Evolutionary conservation across 2,329 filamentous ascomycete genomes (phyloP).

Genomic region (Alternaria rosae): DNA sequence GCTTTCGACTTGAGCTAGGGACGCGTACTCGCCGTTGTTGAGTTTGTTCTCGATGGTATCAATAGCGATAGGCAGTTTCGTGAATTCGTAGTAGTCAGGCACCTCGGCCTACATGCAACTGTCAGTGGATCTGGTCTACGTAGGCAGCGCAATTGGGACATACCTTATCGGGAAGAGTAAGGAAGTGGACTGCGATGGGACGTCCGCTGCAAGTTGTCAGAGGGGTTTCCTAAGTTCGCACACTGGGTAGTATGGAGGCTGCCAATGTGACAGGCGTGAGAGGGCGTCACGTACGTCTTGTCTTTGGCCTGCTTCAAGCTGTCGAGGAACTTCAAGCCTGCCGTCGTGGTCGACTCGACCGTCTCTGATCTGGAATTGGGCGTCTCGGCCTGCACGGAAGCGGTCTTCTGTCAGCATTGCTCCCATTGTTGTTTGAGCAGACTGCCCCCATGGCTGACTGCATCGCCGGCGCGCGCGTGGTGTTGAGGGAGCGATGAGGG

Average conservation of each 20-base stretch:
- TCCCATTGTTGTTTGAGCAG: neutral
- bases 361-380: slow-evolving; percentile 59
- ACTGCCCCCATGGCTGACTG: slow-evolving; percentile 6
- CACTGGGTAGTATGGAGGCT: neutral
- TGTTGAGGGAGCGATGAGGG: slow-evolving; percentile 40
- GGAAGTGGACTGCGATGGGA: slow-evolving; percentile 76
- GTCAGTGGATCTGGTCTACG: slow-evolving; percentile 24
- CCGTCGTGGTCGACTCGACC: slow-evolving; percentile 71
- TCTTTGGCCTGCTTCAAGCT: slow-evolving; percentile 78
- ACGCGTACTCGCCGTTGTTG: slow-evolving; percentile 70
- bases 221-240: neutral
- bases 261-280: slow-evolving; percentile 1
- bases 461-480: slow-evolving; percentile 37
- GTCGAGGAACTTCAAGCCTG: slow-evolving; percentile 76
- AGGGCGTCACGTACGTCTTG: slow-evolving; percentile 71
- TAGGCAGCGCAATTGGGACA: slow-evolving; percentile 23
- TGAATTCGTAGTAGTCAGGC: slow-evolving; percentile 79
- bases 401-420: slow-evolving; percentile 36
- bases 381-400: slow-evolving; percentile 37
- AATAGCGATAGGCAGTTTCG: slow-evolving; percentile 79
- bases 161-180: slow-evolving; percentile 70
- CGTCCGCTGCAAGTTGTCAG: slow-evolving; percentile 63
- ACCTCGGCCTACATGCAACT: slow-evolving; percentile 59
- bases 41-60: slow-evolving; percentile 79
- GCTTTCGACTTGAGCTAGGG: slow-evolving; percentile 77